Conservation (phyloP, 169 alveolate genomes). For the Blepharisma undulans region DNA sequence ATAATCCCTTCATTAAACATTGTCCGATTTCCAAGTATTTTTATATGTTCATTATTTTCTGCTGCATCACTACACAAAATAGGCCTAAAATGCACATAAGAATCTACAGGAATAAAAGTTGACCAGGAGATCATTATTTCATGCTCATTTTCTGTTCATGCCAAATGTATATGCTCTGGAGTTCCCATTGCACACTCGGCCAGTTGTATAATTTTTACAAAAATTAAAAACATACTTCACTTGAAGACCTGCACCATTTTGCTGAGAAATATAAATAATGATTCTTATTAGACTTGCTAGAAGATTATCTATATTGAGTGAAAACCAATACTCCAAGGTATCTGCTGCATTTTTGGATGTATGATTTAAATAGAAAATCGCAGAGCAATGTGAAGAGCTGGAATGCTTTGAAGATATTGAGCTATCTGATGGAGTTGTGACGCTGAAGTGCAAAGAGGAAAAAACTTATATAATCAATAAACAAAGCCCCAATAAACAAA, state of each 20-base stretch:
- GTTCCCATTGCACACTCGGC: background rate
- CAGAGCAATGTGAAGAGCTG: background rate
- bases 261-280: background rate
- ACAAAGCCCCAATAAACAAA: slow-evolving; percentile 22
- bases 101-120: background rate
- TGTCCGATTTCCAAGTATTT: background rate
- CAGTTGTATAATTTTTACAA: background rate
- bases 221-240: background rate
- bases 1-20: background rate
- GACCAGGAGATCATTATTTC: background rate
- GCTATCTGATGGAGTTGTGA: slow-evolving; percentile 16
- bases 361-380: background rate
- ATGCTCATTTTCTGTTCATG: slow-evolving; percentile 16
- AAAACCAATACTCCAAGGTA: background rate
- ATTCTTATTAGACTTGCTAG: background rate
- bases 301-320: background rate
- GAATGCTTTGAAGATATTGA: slow-evolving; percentile 1
- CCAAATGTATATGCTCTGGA: slow-evolving; percentile 1
- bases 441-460: background rate
- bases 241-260: background rate
- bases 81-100: background rate
- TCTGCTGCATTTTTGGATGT: slow-evolving; percentile 20
- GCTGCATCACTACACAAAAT: background rate
- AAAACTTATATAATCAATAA: slow-evolving; percentile 1
- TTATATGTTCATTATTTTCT: background rate